Evolutionary conservation across 805 yeast species (phyloP).

Genomic region (Cyberlindnera euphorbiiphila): DNA sequence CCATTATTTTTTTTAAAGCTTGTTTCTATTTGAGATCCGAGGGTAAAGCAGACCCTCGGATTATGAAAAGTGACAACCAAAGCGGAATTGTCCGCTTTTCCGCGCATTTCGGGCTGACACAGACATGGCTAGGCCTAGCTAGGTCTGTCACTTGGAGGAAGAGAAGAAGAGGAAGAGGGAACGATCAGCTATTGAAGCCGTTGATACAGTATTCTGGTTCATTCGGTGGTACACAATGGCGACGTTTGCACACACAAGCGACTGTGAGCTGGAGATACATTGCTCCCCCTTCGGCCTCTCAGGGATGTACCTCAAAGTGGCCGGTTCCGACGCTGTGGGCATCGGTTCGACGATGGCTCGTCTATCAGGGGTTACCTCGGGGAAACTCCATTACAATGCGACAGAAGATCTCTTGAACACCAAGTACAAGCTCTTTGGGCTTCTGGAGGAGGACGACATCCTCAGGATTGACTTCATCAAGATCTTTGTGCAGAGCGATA

Average conservation of each 20-base stretch:
- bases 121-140: too few relatives aligned
- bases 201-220: too few relatives aligned
- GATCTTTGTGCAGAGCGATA: constrained; percentile 31
- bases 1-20: constrained; percentile 19
- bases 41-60: too few relatives aligned
- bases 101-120: too few relatives aligned
- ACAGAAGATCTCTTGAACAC: constrained; percentile 42
- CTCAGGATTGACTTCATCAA: constrained; percentile 50
- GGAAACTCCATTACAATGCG: constrained; percentile 46
- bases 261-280: constrained; percentile 50
- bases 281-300: constrained; percentile 55
- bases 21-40: too few relatives aligned
- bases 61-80: too few relatives aligned
- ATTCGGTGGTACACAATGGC: too few relatives aligned
- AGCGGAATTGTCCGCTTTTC: too few relatives aligned
- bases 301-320: constrained; percentile 46
- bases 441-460: constrained; percentile 42
- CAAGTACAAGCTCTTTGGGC: constrained; percentile 46
- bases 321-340: constrained; percentile 47
- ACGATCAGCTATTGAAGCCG: too few relatives aligned
- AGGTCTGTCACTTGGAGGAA: too few relatives aligned
- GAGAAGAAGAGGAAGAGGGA: too few relatives aligned
- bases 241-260: constrained; percentile 42
- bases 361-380: constrained; percentile 48
- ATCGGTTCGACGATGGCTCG: constrained; percentile 56